Evolutionary conservation across 2,329 filamentous ascomycete species (phyloP), one percentile per base, ranked within the genome.

Genomic region (Alternaria angustiovoidea): DNA sequence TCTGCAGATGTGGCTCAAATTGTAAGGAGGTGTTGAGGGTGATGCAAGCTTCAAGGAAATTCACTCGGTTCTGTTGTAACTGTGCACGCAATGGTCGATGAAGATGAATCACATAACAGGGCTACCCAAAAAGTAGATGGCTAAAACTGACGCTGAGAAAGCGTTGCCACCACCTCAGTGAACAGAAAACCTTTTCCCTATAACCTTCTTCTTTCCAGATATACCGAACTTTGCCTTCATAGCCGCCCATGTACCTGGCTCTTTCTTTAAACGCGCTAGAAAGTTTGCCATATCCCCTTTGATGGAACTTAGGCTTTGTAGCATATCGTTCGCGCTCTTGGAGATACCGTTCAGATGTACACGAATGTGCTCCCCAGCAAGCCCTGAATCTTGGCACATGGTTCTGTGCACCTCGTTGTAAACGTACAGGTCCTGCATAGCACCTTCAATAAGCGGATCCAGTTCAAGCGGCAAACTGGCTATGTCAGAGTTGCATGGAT

Each of bases 261-360:
- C 51, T 34, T 28, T 34, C n/a, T 39, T 28, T 11, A 66, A 39
- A 20, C 59, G 56, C 7, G n/a, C 44, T 11, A 67, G 34, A 26
- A 65, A 61, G 5, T 42, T 32, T 14, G 51, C 56, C 0, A 62
- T 20, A 34, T 65, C 63, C 9, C 30, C 46, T 18, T 58, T 63
- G 30, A 63, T 61, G 7, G 30, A 32, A 9, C 54, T 24, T 9
- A 66, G 44, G 38, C 49, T 60, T 7, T 7, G 46, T n/a, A 62
- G 59, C 39, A 67, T 62, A 9, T 30, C 38, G 2, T 32, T 52
- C 11, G 65, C 65, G 34, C 46, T 54, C 11, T 43, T 43, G 2
- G 54, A 60, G 48, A 67, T 62, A 22, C 51, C 48, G 22, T 54
- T 44, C 1, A 67, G 47, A 39, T 66, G 51, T 7, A n/a, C 14